These are phyloP conservation scores for Metschnikowia gelsemii DNA, from an alignment of 805 yeast genomes.

Conservation along the genomic window DNA sequence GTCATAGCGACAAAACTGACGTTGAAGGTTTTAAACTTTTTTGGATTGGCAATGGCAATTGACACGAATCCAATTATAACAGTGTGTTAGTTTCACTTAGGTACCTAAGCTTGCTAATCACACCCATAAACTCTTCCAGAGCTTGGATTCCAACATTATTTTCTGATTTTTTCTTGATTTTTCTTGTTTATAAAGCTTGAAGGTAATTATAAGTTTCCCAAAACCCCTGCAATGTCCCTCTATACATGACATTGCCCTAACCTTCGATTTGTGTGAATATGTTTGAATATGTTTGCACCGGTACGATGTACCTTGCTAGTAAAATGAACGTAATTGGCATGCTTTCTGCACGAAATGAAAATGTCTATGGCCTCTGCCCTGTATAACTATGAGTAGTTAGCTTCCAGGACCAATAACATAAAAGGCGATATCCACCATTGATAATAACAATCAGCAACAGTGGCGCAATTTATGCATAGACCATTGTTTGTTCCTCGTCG, in stretches of 20 bases:
- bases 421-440: no score
- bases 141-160: no score
- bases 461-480: constrained; percentile 20
- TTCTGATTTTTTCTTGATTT: not conserved
- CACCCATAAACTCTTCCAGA: no score
- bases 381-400: no score
- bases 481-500: constrained; percentile 36
- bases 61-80: no score
- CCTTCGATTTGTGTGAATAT: constrained; percentile 5
- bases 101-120: no score
- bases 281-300: not conserved
- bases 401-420: no score
- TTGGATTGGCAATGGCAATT: no score
- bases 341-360: not conserved
- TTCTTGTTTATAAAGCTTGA: not conserved
- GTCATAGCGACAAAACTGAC: no score
- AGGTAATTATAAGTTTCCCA: constrained; percentile 1
- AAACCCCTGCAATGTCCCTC: not conserved
- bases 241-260: not conserved
- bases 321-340: constrained; percentile 1
- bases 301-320: not conserved
- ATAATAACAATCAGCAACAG: no score
- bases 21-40: no score
- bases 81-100: no score
- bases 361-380: not conserved